Evolutionary conservation across 163 green algal species (phyloP).

Genomic region (Trebouxiophyceae sp.): DNA sequence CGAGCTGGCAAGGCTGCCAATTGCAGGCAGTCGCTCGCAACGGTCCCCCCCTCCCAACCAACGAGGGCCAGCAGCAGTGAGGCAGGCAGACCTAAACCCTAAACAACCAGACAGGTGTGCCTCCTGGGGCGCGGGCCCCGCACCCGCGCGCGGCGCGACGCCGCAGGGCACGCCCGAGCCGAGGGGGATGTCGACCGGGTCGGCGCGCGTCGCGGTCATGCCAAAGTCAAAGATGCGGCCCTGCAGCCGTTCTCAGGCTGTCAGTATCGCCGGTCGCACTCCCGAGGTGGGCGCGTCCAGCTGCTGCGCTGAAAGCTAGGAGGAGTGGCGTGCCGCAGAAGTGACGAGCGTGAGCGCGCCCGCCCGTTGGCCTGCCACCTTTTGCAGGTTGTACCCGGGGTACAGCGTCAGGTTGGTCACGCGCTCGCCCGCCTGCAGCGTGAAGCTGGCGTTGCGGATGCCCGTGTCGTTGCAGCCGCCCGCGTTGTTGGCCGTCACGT

Average conservation of each 20-base stretch:
- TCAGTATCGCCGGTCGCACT: background rate
- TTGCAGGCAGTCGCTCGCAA: too few relatives aligned
- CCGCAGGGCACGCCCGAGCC: background rate
- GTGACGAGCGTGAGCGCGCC: background rate
- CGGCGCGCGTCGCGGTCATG: background rate
- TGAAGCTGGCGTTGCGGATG: background rate
- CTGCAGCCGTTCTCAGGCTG: background rate
- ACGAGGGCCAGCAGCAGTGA: too few relatives aligned
- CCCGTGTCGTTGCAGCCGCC: background rate
- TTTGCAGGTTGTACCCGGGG: background rate
- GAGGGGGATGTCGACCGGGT: background rate
- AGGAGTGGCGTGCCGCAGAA: too few relatives aligned
- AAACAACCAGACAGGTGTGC: too few relatives aligned
- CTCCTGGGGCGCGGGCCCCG: too few relatives aligned
- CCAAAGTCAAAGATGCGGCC: background rate
- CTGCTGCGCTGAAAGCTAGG: too few relatives aligned
- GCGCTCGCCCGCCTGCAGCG: background rate
- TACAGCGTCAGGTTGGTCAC: background rate
- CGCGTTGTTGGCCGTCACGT: background rate
- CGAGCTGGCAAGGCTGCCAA: too few relatives aligned
- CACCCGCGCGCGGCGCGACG: background rate
- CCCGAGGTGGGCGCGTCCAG: too few relatives aligned
- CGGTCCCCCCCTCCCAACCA: too few relatives aligned
- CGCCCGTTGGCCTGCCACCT: background rate
- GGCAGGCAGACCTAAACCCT: too few relatives aligned